Conservation (phyloP, 2,329 filamentous ascomycete species). For the Penicillium vulpinum region DNA sequence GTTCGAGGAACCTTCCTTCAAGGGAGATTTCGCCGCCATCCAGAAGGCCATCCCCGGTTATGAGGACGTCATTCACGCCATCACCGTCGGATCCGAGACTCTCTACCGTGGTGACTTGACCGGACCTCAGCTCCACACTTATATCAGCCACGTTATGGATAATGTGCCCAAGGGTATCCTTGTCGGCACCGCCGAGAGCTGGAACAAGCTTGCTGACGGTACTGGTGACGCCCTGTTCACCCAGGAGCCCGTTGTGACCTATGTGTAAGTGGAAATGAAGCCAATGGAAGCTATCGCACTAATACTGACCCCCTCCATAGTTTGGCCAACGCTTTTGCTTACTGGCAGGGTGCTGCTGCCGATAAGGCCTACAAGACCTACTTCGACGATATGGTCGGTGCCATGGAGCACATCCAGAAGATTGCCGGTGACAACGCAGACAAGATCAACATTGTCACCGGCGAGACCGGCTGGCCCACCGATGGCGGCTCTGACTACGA, state of each 20-base stretch:
- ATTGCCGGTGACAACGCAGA: conserved; percentile 54
- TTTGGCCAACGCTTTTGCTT: conserved; percentile 69
- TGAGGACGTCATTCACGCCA: conserved; percentile 63
- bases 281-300: not conserved
- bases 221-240: conserved; percentile 64
- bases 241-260: conserved; percentile 55
- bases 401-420: conserved; percentile 62
- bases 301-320: conserved; percentile 25
- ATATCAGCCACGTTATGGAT: conserved; percentile 62
- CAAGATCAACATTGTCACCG: conserved; percentile 66
- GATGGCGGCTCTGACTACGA: conserved; percentile 62
- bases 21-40: conserved; percentile 61
- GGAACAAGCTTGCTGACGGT: conserved; percentile 71
- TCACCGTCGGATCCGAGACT: conserved; percentile 70
- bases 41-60: conserved; percentile 44
- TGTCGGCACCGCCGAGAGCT: conserved; percentile 69
- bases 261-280: conserved; percentile 48
- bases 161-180: conserved; percentile 54
- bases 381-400: conserved; percentile 67
- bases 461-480: conserved; percentile 69
- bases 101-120: conserved; percentile 70
- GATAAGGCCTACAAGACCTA: conserved; percentile 62
- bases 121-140: conserved; percentile 58
- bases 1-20: conserved; percentile 50
- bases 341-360: conserved; percentile 67